phyloP scores from a whole-genome alignment of 306 rosid species.

The Oxytropis ochrocephala region DNA sequence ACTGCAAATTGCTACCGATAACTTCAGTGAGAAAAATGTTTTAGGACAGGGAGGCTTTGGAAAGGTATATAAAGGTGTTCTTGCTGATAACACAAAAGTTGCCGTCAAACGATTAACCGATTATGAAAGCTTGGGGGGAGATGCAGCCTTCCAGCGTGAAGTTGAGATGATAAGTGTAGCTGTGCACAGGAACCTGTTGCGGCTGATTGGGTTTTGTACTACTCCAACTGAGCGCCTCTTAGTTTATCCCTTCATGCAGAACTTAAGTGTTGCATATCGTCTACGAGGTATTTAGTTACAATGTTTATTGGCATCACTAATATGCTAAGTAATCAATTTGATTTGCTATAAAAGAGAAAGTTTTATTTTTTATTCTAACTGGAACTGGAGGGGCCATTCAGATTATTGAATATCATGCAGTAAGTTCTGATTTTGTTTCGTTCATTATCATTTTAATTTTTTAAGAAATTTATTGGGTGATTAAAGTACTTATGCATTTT shows the following conservation, averaged over 20 bases:
- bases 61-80: slow-evolving; percentile 95
- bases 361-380: not conserved
- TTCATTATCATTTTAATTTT: not conserved
- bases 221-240: slow-evolving; percentile 90
- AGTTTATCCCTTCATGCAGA: slow-evolving; percentile 97
- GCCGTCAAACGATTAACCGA: slow-evolving; percentile 95
- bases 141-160: slow-evolving; percentile 95
- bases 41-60: slow-evolving; percentile 99
- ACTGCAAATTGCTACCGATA: slow-evolving; percentile 86
- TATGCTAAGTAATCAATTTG: not conserved
- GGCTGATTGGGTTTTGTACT: slow-evolving; percentile 88
- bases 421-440: too few species aligned
- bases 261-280: slow-evolving; percentile 88
- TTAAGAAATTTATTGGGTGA: not conserved
- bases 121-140: slow-evolving; percentile 95
- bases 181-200: slow-evolving; percentile 80
- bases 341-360: not conserved
- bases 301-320: not conserved
- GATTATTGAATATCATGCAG: too few species aligned
- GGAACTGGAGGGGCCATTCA: too few species aligned
- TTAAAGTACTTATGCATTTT: not conserved
- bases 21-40: slow-evolving; percentile 84
- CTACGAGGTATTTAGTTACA: slow-evolving; percentile 61
- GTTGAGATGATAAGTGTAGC: slow-evolving; percentile 99
- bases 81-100: slow-evolving; percentile 75